Conservation (phyloP, 2,329 filamentous ascomycete species). For the Calonectria fujianensis region DNA sequence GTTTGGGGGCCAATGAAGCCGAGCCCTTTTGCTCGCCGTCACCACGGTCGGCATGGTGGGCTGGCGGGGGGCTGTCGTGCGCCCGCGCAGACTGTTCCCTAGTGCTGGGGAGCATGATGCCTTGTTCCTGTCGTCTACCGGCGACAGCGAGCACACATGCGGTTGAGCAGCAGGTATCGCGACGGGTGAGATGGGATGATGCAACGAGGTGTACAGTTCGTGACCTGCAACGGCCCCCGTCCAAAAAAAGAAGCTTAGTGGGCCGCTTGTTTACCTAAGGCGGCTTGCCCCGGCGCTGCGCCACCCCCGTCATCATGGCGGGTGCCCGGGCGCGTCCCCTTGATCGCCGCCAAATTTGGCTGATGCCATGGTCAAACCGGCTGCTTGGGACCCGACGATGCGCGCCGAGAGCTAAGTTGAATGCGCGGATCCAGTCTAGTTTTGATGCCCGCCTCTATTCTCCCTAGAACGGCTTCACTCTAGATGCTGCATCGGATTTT, state of each 20-base stretch:
- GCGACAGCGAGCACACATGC: slow-evolving; percentile 48
- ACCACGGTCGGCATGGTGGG: slow-evolving; percentile 33
- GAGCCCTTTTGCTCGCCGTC: slow-evolving; percentile 37
- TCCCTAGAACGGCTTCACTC: too few relatives aligned
- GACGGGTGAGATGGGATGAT: slow-evolving; percentile 20
- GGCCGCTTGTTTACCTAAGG: slow-evolving; percentile 13
- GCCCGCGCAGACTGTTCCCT: slow-evolving; percentile 42
- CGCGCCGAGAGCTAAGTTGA: not conserved
- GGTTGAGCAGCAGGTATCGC: not conserved
- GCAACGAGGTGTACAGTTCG: slow-evolving; percentile 15
- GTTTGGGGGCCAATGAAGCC: slow-evolving; percentile 27
- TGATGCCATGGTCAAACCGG: slow-evolving; percentile 21
- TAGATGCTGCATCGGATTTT: not conserved
- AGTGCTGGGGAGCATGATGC: slow-evolving; percentile 43
- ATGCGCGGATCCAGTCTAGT: not conserved
- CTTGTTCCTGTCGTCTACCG: slow-evolving; percentile 43
- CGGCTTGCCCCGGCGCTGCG: slow-evolving; percentile 18
- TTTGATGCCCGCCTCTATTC: not conserved
- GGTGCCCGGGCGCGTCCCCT: slow-evolving; percentile 6
- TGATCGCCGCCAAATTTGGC: not conserved
- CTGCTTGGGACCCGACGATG: not conserved
- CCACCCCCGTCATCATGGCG: slow-evolving; percentile 24
- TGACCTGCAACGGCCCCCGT: slow-evolving; percentile 17
- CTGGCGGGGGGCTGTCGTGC: slow-evolving; percentile 43
- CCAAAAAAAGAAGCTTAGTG: slow-evolving; percentile 27